Base-by-base conservation (phyloP, 176 grass and related monocot genomes). In the Triticum urartu region DNA sequence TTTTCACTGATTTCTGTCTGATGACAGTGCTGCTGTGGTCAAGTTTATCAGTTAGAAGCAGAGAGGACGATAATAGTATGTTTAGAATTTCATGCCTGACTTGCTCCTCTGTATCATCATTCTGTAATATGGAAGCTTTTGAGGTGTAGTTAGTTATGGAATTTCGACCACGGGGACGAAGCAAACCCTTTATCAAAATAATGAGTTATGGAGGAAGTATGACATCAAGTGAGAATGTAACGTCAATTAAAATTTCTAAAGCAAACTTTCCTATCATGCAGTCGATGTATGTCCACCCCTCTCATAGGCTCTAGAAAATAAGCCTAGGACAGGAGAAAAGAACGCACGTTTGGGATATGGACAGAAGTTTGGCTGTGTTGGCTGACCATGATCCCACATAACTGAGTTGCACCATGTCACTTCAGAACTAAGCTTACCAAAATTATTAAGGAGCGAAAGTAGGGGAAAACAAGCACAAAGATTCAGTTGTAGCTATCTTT, bases 311-410 rank as follows among this genome's bases (percentile, higher is more conserved):
- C 38, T 76, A 34, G 38, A 80, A 36, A 18, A 33, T 66, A 78
- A 85, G 60, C 32, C 24, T 79, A 64, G 18, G 24, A 48, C 70
- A 68, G 11, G 66, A 18, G 52, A 86, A 86, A 86, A 69, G 47
- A 79, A 17, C 12, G 0, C 22, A 15, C 3, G 11, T 73, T 73
- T 73, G 39, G 38, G 45, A 76, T 40, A 58, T 83, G 33, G 52
- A 28, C 48, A 61, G 52, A 72, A 71, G 33, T 42, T 70, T 21
- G 14, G 14, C n/a, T 73, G 39, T 83, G 83, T 50, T 66, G 83
- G 40, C 26, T 85, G 59, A 66, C 60, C 40, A 77, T 52, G 60
- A 77, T 85, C 72, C 58, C 33, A 68, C 45, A 79, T 40, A 54
- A 85, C 43, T 7, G 5, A 85, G 72, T 54, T 54, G 32, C 42